phyloP scores from a whole-genome alignment of 2,329 filamentous ascomycete genomes.

The Coleophoma cylindrospora region DNA sequence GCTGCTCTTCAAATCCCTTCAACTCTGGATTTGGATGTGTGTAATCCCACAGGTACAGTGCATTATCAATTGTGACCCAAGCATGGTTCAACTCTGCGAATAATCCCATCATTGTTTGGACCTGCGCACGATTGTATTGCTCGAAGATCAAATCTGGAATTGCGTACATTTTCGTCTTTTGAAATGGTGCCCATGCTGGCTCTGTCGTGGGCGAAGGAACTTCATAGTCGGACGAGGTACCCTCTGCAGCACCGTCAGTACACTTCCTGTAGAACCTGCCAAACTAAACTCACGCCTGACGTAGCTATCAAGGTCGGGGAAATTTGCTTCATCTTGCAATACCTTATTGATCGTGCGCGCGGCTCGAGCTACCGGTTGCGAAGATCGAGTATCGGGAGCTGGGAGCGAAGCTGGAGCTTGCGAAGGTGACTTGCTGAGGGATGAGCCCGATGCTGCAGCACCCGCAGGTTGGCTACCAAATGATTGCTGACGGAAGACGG shows the following conservation, averaged over 20 bases:
- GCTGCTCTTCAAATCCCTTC: slow-evolving; percentile 86
- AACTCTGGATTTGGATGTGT: slow-evolving; percentile 87
- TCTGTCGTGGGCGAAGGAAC: slow-evolving; percentile 53
- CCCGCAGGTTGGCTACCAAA: slow-evolving; percentile 2
- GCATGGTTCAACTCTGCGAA: slow-evolving; percentile 94
- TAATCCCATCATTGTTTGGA: slow-evolving; percentile 89
- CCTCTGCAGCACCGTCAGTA: slow-evolving; percentile 51
- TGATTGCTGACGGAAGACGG: slow-evolving; percentile 37
- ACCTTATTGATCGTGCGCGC: slow-evolving; percentile 79
- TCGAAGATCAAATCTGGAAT: slow-evolving; percentile 91
- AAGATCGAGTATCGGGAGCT: slow-evolving; percentile 39
- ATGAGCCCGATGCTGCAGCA: slow-evolving; percentile 11
- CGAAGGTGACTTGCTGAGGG: slow-evolving; percentile 13
- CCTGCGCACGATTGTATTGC: slow-evolving; percentile 82
- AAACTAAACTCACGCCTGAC: slow-evolving; percentile 66
- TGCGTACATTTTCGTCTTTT: slow-evolving; percentile 78
- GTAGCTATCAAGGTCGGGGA: slow-evolving; percentile 85
- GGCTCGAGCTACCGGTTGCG: slow-evolving; percentile 72
- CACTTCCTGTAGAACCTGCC: background rate
- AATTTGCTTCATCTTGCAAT: slow-evolving; percentile 70
- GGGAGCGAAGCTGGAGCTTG: slow-evolving; percentile 27
- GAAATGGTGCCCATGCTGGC: slow-evolving; percentile 80
- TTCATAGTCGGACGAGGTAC: slow-evolving; percentile 89
- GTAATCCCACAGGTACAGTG: slow-evolving; percentile 96
- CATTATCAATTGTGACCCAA: slow-evolving; percentile 94